These are phyloP conservation scores for Astragalus membranaceus DNA, from an alignment of 306 rosid species.

Conservation along the genomic window DNA sequence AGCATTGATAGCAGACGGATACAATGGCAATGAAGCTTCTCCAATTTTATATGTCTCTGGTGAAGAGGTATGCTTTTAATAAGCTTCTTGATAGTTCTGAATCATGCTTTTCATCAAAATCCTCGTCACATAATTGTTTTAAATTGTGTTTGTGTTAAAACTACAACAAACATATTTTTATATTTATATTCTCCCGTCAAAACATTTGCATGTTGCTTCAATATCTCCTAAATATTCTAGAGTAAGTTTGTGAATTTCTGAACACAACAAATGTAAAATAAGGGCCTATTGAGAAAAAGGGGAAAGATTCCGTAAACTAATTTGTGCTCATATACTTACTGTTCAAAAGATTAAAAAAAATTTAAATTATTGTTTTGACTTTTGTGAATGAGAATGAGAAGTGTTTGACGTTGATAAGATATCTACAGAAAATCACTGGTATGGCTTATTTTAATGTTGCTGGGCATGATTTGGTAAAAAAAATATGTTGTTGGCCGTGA, in stretches of 20 bases:
- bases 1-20: conserved; percentile 58
- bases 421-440: neutral
- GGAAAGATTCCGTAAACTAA: neutral
- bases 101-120: neutral
- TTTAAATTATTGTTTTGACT: neutral
- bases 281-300: neutral
- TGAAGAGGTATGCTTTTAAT: conserved; percentile 72
- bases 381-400: neutral
- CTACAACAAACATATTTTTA: neutral
- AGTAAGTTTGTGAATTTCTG: neutral
- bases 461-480: too few relatives aligned
- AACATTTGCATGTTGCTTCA: conserved; percentile 5
- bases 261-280: neutral
- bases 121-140: neutral
- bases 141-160: neutral
- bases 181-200: neutral
- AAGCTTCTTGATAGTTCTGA: neutral
- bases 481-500: neutral
- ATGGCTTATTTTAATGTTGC: neutral
- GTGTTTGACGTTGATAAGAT: neutral
- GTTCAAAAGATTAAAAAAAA: neutral
- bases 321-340: neutral
- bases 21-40: conserved; percentile 30
- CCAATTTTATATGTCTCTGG: conserved; percentile 85
- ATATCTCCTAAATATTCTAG: neutral